Base-by-base conservation (phyloP, 139 green algal species). In the Chlamydomonas incerta region DNA sequence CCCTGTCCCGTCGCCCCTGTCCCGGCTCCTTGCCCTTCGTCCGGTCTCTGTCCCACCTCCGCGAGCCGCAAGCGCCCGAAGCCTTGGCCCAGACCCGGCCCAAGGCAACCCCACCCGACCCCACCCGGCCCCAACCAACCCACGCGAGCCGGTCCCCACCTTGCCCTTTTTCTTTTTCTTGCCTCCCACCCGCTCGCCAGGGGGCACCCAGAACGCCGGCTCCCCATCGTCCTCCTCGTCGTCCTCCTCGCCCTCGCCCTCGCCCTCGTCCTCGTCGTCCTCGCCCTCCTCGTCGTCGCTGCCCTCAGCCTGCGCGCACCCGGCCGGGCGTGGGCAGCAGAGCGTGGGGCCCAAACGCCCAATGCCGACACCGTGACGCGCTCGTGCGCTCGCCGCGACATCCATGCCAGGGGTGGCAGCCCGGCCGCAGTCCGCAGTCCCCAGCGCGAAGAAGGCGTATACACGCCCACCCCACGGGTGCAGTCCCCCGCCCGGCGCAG, bases 241-340 rank as follows among this genome's bases (percentile, higher is more conserved):
- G 20, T 37, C 50, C 4, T 50, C 74, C 55, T 55, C 70, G 21
- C 72, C 29, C n/a, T 21, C 60, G 33, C 70, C 74, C 75, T 83
- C 60, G 72, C 72, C 72, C n/a, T 65, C 72, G 60, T 31, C 60
- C 28, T 47, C 67, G 3, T 72, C 67, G 72, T 47, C 72, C 47
- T 80, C 72, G 52, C 50, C 31, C 50, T 46, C 47, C 47, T 28
- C 72, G 31, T 46, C 71, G 6, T 50, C 28, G 55, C 55, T 62
- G 11, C 55, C 55, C 2, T 62, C 55, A 2, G 55, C 55, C 55
- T 62, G 55, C 4, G n/a, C n/a, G n/a, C n/a, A n/a, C 55, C 9
- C 21, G 9, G 8, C 55, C 9, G 11, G 8, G 9, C 18, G 11
- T 18, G 20, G 2, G 9, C 9, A 3, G 20, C 11, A 13, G 2